Percentiles rank a stretch among this genome's conserved stretches.
phyloP scores from a whole-genome alignment of 306 rosid genomes.

The Vachellia collinsii region DNA sequence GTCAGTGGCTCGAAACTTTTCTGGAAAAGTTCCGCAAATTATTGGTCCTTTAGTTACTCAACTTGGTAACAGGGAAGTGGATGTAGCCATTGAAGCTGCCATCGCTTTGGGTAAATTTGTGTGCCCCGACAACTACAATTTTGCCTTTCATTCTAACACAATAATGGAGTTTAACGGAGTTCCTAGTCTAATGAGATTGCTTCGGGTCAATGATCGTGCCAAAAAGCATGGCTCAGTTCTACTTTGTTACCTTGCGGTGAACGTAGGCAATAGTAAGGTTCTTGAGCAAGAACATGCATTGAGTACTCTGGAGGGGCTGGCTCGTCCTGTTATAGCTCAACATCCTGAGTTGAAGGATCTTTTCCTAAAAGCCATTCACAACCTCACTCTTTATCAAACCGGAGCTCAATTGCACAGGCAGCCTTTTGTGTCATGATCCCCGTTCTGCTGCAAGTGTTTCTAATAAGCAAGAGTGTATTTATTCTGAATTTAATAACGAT shows the following conservation, averaged over 20 bases:
- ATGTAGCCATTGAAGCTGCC: slow-evolving; percentile 72
- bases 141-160: slow-evolving; percentile 70
- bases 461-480: slow-evolving; percentile 34
- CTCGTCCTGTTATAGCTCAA: slow-evolving; percentile 64
- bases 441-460: slow-evolving; percentile 48
- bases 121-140: slow-evolving; percentile 66
- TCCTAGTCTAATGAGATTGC: slow-evolving; percentile 62
- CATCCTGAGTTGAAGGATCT: slow-evolving; percentile 67
- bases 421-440: slow-evolving; percentile 43
- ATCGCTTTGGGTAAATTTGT: slow-evolving; percentile 75
- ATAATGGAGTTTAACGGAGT: slow-evolving; percentile 75
- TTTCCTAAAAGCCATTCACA: slow-evolving; percentile 61
- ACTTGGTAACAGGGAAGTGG: slow-evolving; percentile 59
- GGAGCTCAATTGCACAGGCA: slow-evolving; percentile 80
- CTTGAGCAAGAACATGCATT: slow-evolving; percentile 76
- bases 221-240: slow-evolving; percentile 53
- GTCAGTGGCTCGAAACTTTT: slow-evolving; percentile 74
- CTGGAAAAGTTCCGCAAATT: slow-evolving; percentile 70
- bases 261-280: slow-evolving; percentile 78
- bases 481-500: slow-evolving; percentile 9
- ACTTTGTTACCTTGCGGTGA: slow-evolving; percentile 73
- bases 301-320: slow-evolving; percentile 66
- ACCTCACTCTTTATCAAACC: slow-evolving; percentile 82
- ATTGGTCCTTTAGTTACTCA: slow-evolving; percentile 73
- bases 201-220: slow-evolving; percentile 48